These are phyloP conservation scores for Neonectria hederae DNA, from an alignment of 2,329 filamentous ascomycete species.

Conservation along the genomic window DNA sequence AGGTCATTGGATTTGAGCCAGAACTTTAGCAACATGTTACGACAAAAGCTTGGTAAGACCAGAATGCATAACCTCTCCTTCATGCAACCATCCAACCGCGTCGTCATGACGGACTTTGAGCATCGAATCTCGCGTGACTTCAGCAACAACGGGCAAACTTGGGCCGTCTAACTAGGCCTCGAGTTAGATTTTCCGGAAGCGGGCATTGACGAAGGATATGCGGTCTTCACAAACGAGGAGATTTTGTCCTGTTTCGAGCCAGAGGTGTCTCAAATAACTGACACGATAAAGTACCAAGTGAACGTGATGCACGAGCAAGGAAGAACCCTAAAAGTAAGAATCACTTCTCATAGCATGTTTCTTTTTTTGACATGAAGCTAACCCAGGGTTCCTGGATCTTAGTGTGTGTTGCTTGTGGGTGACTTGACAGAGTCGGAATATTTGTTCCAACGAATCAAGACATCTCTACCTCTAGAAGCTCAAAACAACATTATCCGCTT, in stretches of 20 bases:
- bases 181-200: conserved; percentile 98
- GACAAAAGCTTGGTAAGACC: too few species aligned
- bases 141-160: conserved; percentile 98
- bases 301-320: conserved; percentile 94
- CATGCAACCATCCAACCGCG: conserved; percentile 47
- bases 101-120: conserved; percentile 99
- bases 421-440: not conserved
- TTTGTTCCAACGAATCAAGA: not conserved
- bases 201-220: conserved; percentile 97
- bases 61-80: too few species aligned
- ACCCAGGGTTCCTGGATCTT: not conserved
- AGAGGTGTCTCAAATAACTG: conserved; percentile 94
- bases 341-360: too few species aligned
- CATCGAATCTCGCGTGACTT: conserved; percentile 99
- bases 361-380: too few species aligned
- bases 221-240: conserved; percentile 99
- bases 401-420: not conserved
- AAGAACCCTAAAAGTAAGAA: conserved; percentile 58
- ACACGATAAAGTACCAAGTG: conserved; percentile 96
- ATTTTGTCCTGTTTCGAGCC: conserved; percentile 99
- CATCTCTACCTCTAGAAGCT: not conserved
- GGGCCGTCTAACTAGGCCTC: conserved; percentile 98
- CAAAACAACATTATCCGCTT: not conserved
- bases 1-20: conserved; percentile 87
- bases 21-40: conserved; percentile 83